Evolutionary conservation across 148 eudicot genomes (phyloP), one percentile per base, ranked within the genome.

Genomic region (Simmondsia chinensis): DNA sequence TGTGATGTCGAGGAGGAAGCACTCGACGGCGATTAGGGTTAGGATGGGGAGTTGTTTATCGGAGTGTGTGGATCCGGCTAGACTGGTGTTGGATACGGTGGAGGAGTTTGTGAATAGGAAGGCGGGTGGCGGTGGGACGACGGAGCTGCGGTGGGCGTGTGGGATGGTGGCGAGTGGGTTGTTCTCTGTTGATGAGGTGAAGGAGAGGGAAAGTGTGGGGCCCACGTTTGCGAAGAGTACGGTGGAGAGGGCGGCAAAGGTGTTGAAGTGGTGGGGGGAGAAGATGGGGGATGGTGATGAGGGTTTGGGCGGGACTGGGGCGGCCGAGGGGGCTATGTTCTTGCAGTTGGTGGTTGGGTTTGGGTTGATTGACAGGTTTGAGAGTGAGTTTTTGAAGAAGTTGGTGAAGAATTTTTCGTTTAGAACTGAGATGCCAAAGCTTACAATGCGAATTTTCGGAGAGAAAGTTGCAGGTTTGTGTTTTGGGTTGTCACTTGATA

Each of bases 101-200:
- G 70, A 65, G 40, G 54, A 52, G 30, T 65, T 58, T 59, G 54
- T 59, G 59, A 58, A 28, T 3, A 5, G 18, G 8, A 38, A 38
- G 20, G 21, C 19, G 5, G 18, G 34, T 5, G 33, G 58, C 20
- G 44, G 53, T 31, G 34, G 67, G 20, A 37, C 61, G 62, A 60
- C 63, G 15, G 66, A 67, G 44, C 48, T 67, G 63, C 28, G 72
- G 54, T 67, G 72, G 72, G 50, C 50, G 18, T 46, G 50, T n/a
- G 32, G 34, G 10, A 14, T 46, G 34, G 50, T 46, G 33, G 50
- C 29, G 33, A 38, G 6, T n/a, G 50, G 34, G 32, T 32, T 67
- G 50, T 32, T 67, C 32, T 54, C 48, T 34, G 54, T 35, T 1
- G 67, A 25, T 16, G 43, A 54, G 36, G 45, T 50, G 5, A 7